Evolutionary conservation across 257 asterid species (phyloP).

Genomic region (Solanum dulcamara): DNA sequence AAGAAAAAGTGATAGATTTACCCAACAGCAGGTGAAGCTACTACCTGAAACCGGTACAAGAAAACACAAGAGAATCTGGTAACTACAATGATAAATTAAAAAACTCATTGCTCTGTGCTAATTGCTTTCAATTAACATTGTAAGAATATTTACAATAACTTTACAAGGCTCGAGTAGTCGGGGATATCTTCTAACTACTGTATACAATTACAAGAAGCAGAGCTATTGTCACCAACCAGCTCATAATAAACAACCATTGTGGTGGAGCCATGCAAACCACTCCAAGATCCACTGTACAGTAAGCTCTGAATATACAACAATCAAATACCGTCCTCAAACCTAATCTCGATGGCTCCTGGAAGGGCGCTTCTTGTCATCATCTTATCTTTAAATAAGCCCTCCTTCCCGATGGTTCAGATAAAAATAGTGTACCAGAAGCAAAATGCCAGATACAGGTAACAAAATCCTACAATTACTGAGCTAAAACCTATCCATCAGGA

Average conservation of each 20-base stretch:
- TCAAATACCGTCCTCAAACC: neutral
- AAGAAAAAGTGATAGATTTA: neutral
- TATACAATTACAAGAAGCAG: slow-evolving; percentile 6
- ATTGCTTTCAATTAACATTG: slow-evolving; percentile 3
- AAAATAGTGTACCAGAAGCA: neutral
- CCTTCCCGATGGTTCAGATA: neutral
- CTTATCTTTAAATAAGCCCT: neutral
- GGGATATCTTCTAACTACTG: slow-evolving; percentile 1
- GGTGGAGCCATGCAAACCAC: neutral
- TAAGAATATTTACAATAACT: slow-evolving; percentile 6
- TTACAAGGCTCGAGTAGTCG: slow-evolving; percentile 2
- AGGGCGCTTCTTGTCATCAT: neutral
- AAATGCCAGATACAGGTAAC: neutral
- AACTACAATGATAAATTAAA: neutral
- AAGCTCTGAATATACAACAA: slow-evolving; percentile 9
- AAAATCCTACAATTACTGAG: neutral
- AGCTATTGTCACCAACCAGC: neutral
- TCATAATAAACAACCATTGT: neutral
- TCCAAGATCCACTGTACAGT: neutral
- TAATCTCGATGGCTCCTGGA: neutral
- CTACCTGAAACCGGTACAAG: neutral
- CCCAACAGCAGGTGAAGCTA: neutral
- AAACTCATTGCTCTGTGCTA: neutral
- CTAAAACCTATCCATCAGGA: slow-evolving; percentile 23
- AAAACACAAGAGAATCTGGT: neutral